phyloP scores from a whole-genome alignment of 805 yeast genomes.

The Candida multigemmis region DNA sequence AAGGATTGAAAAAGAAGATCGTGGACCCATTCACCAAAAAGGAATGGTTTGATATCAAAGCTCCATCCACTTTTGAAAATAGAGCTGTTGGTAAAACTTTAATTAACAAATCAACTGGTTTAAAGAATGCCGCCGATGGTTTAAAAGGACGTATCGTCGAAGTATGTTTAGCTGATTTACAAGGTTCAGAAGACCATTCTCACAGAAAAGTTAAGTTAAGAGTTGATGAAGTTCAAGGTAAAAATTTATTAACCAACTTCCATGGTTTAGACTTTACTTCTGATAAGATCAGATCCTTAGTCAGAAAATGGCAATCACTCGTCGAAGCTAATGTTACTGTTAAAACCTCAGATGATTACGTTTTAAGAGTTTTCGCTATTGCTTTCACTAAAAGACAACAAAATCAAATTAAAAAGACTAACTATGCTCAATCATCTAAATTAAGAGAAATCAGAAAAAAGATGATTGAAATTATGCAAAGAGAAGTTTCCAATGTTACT shows the following conservation, averaged over 20 bases:
- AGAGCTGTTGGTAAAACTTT: slow-evolving; percentile 95
- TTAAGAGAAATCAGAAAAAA: slow-evolving; percentile 92
- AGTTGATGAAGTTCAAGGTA: slow-evolving; percentile 96
- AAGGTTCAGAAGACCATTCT: slow-evolving; percentile 95
- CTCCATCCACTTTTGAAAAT: slow-evolving; percentile 94
- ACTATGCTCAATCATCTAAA: slow-evolving; percentile 93
- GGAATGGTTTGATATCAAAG: slow-evolving; percentile 95
- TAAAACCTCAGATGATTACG: slow-evolving; percentile 94
- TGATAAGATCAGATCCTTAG: slow-evolving; percentile 91
- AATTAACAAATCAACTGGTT: slow-evolving; percentile 94
- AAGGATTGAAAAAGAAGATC: slow-evolving; percentile 96
- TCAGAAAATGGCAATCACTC: slow-evolving; percentile 95
- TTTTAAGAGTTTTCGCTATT: slow-evolving; percentile 86
- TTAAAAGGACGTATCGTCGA: slow-evolving; percentile 94
- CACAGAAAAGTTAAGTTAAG: slow-evolving; percentile 92
- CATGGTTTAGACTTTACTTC: slow-evolving; percentile 96
- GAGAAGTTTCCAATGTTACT: slow-evolving; percentile 87
- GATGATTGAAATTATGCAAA: slow-evolving; percentile 87
- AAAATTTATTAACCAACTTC: slow-evolving; percentile 95
- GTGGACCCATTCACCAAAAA: slow-evolving; percentile 97
- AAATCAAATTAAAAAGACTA: slow-evolving; percentile 90
- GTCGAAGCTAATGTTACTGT: slow-evolving; percentile 95
- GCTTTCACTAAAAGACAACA: slow-evolving; percentile 95
- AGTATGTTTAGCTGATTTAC: slow-evolving; percentile 88
- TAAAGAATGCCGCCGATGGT: slow-evolving; percentile 91